phyloP scores from a whole-genome alignment of 257 asterid species.

The Verbena officinalis region DNA sequence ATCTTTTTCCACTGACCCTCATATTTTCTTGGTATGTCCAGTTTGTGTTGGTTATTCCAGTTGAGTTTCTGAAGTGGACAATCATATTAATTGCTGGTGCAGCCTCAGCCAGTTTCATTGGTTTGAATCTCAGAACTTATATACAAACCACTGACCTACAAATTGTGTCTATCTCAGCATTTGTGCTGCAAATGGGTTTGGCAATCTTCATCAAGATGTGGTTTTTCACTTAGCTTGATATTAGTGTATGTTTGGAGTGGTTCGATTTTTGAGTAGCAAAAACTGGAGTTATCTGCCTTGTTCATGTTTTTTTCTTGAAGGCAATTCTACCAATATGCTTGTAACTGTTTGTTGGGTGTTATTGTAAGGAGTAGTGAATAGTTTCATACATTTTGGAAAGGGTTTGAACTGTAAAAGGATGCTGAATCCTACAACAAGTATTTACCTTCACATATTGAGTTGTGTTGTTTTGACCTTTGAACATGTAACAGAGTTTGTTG shows the following conservation, averaged over 20 bases:
- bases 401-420: conserved; percentile 24
- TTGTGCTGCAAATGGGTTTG: conserved; percentile 80
- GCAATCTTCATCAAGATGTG: conserved; percentile 90
- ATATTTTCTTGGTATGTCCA: conserved; percentile 40
- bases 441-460: not conserved
- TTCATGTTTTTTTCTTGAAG: conserved; percentile 17
- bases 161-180: conserved; percentile 68
- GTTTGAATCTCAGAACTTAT: conserved; percentile 74
- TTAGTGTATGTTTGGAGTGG: not conserved
- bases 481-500: conserved; percentile 7
- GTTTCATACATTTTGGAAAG: too few relatives aligned
- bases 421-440: not conserved
- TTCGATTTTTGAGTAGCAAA: conserved; percentile 22
- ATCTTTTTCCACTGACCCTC: conserved; percentile 21
- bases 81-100: conserved; percentile 65
- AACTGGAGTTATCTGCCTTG: conserved; percentile 18
- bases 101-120: conserved; percentile 77
- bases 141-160: conserved; percentile 52
- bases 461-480: conserved; percentile 23
- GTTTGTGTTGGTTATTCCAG: conserved; percentile 76
- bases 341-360: conserved; percentile 30
- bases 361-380: conserved; percentile 9
- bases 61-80: conserved; percentile 76
- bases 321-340: conserved; percentile 22
- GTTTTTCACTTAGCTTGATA: conserved; percentile 58